These are phyloP conservation scores for Suhomyces faveliae DNA, from an alignment of 805 yeast species.

Conservation along the genomic window DNA sequence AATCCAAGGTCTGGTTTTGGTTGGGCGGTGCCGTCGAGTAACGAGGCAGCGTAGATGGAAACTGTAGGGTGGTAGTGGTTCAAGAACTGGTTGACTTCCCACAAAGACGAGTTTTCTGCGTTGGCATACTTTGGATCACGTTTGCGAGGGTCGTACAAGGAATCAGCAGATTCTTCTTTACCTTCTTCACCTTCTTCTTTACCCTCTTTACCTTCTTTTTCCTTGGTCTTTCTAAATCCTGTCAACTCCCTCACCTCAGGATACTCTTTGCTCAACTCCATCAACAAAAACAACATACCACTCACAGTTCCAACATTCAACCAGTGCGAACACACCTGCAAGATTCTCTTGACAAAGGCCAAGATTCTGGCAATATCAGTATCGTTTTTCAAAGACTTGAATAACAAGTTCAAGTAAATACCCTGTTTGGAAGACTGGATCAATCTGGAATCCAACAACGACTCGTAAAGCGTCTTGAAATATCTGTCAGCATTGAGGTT, in stretches of 20 bases:
- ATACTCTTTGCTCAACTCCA: constrained; percentile 60
- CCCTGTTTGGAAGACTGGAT: constrained; percentile 89
- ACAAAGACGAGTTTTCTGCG: constrained; percentile 75
- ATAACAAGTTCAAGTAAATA: constrained; percentile 81
- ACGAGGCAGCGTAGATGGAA: constrained; percentile 69
- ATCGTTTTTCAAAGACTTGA: constrained; percentile 79
- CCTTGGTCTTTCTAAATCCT: constrained; percentile 47
- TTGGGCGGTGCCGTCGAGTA: constrained; percentile 47
- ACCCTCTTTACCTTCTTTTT: constrained; percentile 32
- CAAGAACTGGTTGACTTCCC: constrained; percentile 79
- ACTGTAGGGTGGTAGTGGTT: constrained; percentile 93
- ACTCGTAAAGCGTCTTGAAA: constrained; percentile 86
- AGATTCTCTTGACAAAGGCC: constrained; percentile 87
- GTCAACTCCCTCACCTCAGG: constrained; percentile 70
- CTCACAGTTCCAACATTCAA: constrained; percentile 81
- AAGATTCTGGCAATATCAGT: constrained; percentile 59
- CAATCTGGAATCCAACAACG: constrained; percentile 80
- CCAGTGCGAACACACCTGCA: constrained; percentile 86
- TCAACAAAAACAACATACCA: constrained; percentile 74
- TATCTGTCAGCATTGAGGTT: constrained; percentile 62
- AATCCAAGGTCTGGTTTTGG: constrained; percentile 88
- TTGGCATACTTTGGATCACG: constrained; percentile 93
- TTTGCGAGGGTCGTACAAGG: constrained; percentile 73
- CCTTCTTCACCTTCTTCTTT: constrained; percentile 49
- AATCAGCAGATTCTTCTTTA: constrained; percentile 31